These are phyloP conservation scores for Starmera quercuum DNA, from an alignment of 805 yeast genomes.

Conservation along the genomic window DNA sequence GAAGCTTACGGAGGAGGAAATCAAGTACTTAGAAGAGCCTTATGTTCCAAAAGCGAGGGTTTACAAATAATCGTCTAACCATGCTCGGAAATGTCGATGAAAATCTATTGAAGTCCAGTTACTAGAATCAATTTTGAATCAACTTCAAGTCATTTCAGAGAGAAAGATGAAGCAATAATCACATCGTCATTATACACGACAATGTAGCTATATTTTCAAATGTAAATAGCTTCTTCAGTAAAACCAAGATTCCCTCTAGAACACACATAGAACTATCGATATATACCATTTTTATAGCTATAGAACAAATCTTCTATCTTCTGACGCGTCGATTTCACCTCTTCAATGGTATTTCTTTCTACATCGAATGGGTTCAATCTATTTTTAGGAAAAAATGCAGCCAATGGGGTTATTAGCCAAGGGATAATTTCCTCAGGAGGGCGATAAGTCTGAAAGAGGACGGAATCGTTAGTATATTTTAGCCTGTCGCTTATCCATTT, in stretches of 20 bases:
- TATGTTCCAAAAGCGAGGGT: conserved; percentile 5
- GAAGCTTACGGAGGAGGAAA: conserved; percentile 22
- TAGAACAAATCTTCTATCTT: not conserved
- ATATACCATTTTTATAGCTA: not conserved
- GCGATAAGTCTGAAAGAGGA: conserved; percentile 23
- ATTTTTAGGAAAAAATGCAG: conserved; percentile 15
- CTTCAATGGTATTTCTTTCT: conserved; percentile 4
- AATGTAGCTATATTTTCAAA: no score
- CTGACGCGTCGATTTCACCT: not conserved
- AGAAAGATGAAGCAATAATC: no score
- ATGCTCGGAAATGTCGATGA: no score
- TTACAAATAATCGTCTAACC: not conserved
- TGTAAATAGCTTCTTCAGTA: no score
- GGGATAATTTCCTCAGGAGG: conserved; percentile 2
- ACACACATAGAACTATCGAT: no score
- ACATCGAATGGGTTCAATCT: conserved; percentile 20
- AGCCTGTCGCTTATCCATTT: conserved; percentile 21
- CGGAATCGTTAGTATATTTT: conserved; percentile 10
- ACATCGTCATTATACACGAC: no score
- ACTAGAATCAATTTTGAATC: no score
- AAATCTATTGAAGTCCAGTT: no score
- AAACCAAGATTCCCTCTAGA: no score
- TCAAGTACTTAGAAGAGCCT: conserved; percentile 14
- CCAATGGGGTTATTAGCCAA: conserved; percentile 18
- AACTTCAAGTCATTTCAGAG: no score